phyloP scores from a whole-genome alignment of 2,329 filamentous ascomycete species.

The Exutisphaerella laricina region DNA sequence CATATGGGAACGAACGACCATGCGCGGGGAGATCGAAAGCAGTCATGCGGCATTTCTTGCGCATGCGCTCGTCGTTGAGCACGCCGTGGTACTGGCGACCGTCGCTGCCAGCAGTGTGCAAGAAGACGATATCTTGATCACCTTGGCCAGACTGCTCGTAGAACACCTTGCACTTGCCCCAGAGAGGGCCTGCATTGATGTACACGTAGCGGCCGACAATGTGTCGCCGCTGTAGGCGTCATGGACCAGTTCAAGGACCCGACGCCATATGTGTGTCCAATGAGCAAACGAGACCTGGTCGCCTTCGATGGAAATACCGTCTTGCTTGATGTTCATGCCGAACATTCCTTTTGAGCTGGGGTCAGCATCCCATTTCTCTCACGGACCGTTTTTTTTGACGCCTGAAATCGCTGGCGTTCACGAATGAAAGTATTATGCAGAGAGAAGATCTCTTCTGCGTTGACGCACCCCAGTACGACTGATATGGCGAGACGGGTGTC shows the following conservation, averaged over 20 bases:
- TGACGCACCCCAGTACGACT: constrained; percentile 42
- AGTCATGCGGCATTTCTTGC: constrained; percentile 46
- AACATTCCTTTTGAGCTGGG: constrained; percentile 29
- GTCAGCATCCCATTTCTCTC: constrained; percentile 13
- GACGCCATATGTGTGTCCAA: constrained; percentile 45
- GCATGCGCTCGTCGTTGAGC: constrained; percentile 46
- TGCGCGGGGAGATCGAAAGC: constrained; percentile 49
- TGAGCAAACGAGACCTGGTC: constrained; percentile 42
- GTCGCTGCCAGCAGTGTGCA: constrained; percentile 40
- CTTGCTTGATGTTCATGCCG: constrained; percentile 46
- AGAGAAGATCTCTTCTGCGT: too few relatives aligned
- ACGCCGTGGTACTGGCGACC: constrained; percentile 48
- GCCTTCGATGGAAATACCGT: constrained; percentile 45
- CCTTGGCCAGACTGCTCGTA: constrained; percentile 46
- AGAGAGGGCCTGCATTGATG: constrained; percentile 40
- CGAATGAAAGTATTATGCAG: too few relatives aligned
- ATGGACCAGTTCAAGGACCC: constrained; percentile 45
- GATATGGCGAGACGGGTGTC: constrained; percentile 41
- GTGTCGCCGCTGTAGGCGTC: constrained; percentile 44
- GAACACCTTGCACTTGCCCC: constrained; percentile 47
- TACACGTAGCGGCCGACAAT: constrained; percentile 46
- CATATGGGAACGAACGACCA: constrained; percentile 44
- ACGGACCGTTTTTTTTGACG: too few relatives aligned
- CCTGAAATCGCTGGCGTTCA: too few relatives aligned
- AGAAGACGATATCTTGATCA: constrained; percentile 40